Evolutionary conservation across 352 stramenopile genomes (phyloP).

Genomic region (Globisporangium okanoganense): DNA sequence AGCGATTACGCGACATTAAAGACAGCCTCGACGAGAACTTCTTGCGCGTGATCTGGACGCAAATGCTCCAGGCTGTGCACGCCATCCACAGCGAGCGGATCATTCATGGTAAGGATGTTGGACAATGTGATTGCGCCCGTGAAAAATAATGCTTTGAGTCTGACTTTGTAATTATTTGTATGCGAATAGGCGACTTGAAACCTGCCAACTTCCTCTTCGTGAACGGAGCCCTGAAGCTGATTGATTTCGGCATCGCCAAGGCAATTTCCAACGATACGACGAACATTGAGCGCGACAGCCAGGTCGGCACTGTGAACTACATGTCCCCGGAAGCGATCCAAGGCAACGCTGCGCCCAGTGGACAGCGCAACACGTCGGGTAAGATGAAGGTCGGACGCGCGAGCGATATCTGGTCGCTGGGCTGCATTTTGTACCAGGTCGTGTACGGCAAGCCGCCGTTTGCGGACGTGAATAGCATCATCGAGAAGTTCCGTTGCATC

Average conservation of each 20-base stretch:
- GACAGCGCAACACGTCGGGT: constrained; percentile 50
- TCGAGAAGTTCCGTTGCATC: constrained; percentile 96
- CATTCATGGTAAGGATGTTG: constrained; percentile 66
- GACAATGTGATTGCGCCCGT: neutral
- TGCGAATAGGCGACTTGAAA: constrained; percentile 88
- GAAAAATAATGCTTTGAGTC: neutral
- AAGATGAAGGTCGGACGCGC: constrained; percentile 88
- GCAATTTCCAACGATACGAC: constrained; percentile 97
- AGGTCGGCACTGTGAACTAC: constrained; percentile 96
- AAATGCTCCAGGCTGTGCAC: constrained; percentile 98
- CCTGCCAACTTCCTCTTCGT: constrained; percentile 97
- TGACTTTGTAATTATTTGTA: neutral
- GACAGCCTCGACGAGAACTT: constrained; percentile 95
- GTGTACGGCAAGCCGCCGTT: constrained; percentile 96
- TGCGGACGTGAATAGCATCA: constrained; percentile 90
- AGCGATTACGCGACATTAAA: constrained; percentile 84
- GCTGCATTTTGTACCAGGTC: constrained; percentile 97
- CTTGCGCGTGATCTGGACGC: constrained; percentile 96
- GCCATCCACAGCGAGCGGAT: constrained; percentile 96
- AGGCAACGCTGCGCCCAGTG: constrained; percentile 44
- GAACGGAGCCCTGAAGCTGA: constrained; percentile 94
- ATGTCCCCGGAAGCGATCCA: constrained; percentile 95
- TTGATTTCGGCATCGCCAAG: constrained; percentile 98
- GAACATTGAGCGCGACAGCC: constrained; percentile 95
- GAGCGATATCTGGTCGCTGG: constrained; percentile 96